Evolutionary conservation across 305 asterid species (phyloP), one percentile per base, ranked within the genome.

Genomic region (Solanum hybrid): DNA sequence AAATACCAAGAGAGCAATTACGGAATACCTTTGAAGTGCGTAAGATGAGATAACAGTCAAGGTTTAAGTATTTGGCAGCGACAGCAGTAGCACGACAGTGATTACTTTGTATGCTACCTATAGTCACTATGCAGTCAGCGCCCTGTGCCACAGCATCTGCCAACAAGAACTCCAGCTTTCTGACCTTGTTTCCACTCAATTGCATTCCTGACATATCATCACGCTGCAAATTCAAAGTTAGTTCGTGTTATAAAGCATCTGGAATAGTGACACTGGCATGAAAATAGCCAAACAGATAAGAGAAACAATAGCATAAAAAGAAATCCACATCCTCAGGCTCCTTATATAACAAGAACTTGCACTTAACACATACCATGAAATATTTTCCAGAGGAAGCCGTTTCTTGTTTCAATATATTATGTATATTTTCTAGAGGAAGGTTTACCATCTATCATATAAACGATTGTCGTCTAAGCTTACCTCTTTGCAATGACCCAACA

Each of bases 21-120:
- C 3, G 2, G 82, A n/a, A 79, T 92, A 95, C 99, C 99, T 96
- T 94, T 69, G 99, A 97, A 90, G 98, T 97, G 85, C 98, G 98
- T 72, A 97, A 91, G 76, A 97, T 95, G 78, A 97, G 97, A 95
- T 91, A 95, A 89, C 95, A 95, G 89, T 95, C 98, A 12, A 97
- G 98, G 92, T 96, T 95, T 91, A 97, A 91, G 92, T 97, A 97
- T 90, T 93, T 96, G 89, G 99, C 96, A 84, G 99, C 99, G 12
- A 96, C 99, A 56, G 99, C 98, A 88, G 99, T 96, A 87, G 99
- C 98, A 36, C 99, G 96, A 86, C 99, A 97, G 89, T 97, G 99
- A 89, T 97, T 97, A 91, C 99, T 97, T 90, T 97, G 99, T 93
- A 97, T 96, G 91, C 99, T 98, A 79, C 99, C 99, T 56, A 97